A percentile compares a stretch with the other conserved stretches of the same genome.
phyloP scores from a whole-genome alignment of 306 rosid species.

The Sicyos baderoa region DNA sequence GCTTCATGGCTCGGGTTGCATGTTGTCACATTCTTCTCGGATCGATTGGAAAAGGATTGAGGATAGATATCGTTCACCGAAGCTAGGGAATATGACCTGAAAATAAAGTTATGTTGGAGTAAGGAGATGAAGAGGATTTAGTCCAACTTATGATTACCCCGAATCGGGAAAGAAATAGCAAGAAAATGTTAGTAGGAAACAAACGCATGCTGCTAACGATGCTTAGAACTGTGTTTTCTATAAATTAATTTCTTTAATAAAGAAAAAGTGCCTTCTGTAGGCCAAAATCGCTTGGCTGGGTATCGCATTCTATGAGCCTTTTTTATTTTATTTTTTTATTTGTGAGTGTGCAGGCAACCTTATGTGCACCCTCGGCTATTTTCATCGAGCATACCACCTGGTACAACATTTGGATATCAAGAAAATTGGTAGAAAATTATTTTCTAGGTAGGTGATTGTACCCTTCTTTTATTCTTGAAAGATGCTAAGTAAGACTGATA shows the following conservation, averaged over 20 bases:
- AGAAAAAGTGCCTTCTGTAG: not conserved
- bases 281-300: not conserved
- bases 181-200: not conserved
- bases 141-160: not conserved
- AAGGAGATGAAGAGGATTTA: not conserved
- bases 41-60: constrained; percentile 75
- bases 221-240: not conserved
- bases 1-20: constrained; percentile 80
- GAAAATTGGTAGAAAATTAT: too few relatives aligned
- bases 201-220: not conserved
- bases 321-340: not conserved
- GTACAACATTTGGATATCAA: too few relatives aligned
- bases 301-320: not conserved
- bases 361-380: too few relatives aligned
- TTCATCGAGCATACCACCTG: too few relatives aligned
- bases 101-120: constrained; percentile 17
- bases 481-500: not conserved
- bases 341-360: too few relatives aligned
- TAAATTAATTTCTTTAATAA: not conserved
- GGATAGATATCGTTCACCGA: constrained; percentile 82
- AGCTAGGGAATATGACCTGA: constrained; percentile 84
- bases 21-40: constrained; percentile 86
- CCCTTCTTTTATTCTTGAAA: not conserved
- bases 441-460: too few relatives aligned
- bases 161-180: not conserved